Percentiles rank a stretch among this genome's conserved stretches.
Conservation (phyloP, 2,329 filamentous ascomycete genomes). For the Botrytis pseudocinerea region DNA sequence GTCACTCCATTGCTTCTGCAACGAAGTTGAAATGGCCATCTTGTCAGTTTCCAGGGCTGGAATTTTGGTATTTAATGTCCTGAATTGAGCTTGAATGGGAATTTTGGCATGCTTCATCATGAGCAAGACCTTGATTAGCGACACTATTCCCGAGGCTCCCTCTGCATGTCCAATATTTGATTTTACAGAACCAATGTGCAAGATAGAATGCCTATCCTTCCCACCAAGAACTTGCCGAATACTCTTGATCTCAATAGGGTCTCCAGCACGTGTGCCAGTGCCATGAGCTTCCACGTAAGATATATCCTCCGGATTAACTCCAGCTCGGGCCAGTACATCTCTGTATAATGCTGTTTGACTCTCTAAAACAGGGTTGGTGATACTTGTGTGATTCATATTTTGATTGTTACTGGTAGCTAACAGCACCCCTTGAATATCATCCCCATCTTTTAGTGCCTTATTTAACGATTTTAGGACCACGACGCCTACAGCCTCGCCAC, state of each 20-base stretch:
- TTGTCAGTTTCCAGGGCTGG: constrained; percentile 5
- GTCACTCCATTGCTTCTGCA: neutral
- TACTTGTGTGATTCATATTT: constrained; percentile 57
- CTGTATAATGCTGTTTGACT: constrained; percentile 42
- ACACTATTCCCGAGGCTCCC: constrained; percentile 42
- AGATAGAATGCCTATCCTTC: neutral
- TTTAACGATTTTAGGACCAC: constrained; percentile 48
- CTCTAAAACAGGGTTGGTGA: constrained; percentile 56
- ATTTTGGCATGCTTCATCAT: constrained; percentile 45
- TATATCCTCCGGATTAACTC: constrained; percentile 17
- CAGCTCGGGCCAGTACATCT: constrained; percentile 20
- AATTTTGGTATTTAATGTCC: constrained; percentile 40
- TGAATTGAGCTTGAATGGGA: constrained; percentile 45
- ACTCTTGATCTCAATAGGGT: constrained; percentile 28
- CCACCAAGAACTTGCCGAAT: constrained; percentile 22
- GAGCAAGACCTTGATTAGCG: constrained; percentile 44
- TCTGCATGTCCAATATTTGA: constrained; percentile 42
- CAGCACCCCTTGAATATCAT: constrained; percentile 57
- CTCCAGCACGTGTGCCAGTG: constrained; percentile 29
- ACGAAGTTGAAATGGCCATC: neutral
- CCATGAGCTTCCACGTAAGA: constrained; percentile 29
- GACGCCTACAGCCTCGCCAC: constrained; percentile 50
- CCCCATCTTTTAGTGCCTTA: constrained; percentile 42
- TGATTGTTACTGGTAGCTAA: constrained; percentile 55
- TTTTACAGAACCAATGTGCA: constrained; percentile 40